phyloP scores from a whole-genome alignment of 2,329 filamentous ascomycete genomes.

The Penicillium vulpinum region DNA sequence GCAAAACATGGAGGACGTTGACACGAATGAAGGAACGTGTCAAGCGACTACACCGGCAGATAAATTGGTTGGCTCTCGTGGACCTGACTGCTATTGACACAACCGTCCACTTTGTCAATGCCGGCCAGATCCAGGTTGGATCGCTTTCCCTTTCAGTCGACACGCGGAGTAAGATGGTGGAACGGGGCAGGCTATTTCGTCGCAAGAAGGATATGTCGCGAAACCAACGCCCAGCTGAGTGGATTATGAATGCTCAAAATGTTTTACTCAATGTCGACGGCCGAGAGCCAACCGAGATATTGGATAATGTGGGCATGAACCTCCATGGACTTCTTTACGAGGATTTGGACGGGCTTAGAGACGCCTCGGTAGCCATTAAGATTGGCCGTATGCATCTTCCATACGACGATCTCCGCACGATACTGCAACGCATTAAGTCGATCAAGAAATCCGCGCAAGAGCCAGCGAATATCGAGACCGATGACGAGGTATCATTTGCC shows the following conservation, averaged over 20 bases:
- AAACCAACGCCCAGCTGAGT: conserved; percentile 79
- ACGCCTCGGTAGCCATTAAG: conserved; percentile 87
- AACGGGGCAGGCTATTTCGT: conserved; percentile 84
- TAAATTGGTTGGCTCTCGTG: conserved; percentile 85
- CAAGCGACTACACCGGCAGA: conserved; percentile 80
- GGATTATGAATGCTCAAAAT: conserved; percentile 84
- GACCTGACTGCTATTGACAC: conserved; percentile 85
- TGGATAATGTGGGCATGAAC: conserved; percentile 86
- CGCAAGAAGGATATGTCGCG: conserved; percentile 67
- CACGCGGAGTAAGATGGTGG: conserved; percentile 86
- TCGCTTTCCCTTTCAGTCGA: conserved; percentile 84
- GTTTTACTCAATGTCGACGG: conserved; percentile 86
- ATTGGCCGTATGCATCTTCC: conserved; percentile 87
- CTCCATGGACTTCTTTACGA: conserved; percentile 88
- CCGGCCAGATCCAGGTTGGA: conserved; percentile 82
- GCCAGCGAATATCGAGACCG: conserved; percentile 44
- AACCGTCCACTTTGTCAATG: conserved; percentile 72
- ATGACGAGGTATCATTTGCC: conserved; percentile 64
- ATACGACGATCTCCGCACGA: conserved; percentile 74
- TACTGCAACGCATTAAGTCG: conserved; percentile 35
- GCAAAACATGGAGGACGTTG: conserved; percentile 77
- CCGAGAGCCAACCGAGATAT: conserved; percentile 77
- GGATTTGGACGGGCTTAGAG: conserved; percentile 79
- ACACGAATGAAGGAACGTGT: conserved; percentile 79
- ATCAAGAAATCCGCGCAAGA: conserved; percentile 38